phyloP scores from a whole-genome alignment of 768 basidiomycete species.

The Boletus reticuloceps region DNA sequence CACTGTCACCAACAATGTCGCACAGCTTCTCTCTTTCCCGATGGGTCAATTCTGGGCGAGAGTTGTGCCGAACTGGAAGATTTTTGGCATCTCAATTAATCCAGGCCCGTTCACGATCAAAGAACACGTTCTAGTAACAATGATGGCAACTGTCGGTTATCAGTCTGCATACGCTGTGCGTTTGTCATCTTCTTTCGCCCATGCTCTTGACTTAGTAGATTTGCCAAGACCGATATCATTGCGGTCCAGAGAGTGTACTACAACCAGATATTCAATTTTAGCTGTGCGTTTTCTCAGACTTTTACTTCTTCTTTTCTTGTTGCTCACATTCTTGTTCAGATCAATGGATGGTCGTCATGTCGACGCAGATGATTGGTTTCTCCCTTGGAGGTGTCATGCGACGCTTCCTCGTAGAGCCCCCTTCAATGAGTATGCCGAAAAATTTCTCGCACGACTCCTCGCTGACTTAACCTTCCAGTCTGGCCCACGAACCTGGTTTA shows the following conservation, averaged over 20 bases:
- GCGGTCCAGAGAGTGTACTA: conserved; percentile 75
- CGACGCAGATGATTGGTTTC: conserved; percentile 69
- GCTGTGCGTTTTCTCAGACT: conserved; percentile 29
- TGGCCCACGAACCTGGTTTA: conserved; percentile 73
- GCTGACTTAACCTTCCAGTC: conserved; percentile 42
- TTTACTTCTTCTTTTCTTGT: not conserved
- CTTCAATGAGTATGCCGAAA: conserved; percentile 54
- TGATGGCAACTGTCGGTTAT: conserved; percentile 56
- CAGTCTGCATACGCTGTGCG: conserved; percentile 23
- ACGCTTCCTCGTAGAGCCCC: conserved; percentile 62
- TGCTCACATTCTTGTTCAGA: conserved; percentile 28
- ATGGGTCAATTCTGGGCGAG: conserved; percentile 61
- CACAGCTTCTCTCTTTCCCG: conserved; percentile 72
- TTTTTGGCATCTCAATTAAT: conserved; percentile 62
- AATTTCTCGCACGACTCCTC: not conserved
- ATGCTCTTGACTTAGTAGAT: not conserved
- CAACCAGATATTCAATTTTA: conserved; percentile 52
- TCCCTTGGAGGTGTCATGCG: conserved; percentile 58
- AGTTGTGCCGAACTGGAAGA: conserved; percentile 45
- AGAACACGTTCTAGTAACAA: conserved; percentile 68
- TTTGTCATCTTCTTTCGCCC: not conserved
- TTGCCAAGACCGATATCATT: conserved; percentile 58
- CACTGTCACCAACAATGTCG: conserved; percentile 51
- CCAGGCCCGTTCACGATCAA: conserved; percentile 82
- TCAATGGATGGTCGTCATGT: conserved; percentile 64